Base-by-base conservation (phyloP, 768 basidiomycete species). In the Chiua virens region DNA sequence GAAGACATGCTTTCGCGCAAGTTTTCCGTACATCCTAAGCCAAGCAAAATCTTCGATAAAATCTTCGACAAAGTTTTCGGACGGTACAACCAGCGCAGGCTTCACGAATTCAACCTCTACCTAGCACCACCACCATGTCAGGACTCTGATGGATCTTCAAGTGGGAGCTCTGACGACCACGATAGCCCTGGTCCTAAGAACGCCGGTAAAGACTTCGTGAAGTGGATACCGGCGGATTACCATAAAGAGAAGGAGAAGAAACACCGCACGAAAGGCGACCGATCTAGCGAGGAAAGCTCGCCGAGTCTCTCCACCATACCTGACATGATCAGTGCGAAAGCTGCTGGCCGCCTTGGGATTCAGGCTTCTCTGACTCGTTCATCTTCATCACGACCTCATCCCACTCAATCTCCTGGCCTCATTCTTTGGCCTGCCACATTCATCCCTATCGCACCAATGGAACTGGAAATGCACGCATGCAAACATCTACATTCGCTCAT, bases 401-500 rank as follows among this genome's bases (percentile, higher is more conserved):
- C 71, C n/a, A 61, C 75, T 40, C 86, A 87, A 62, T 82, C 83
- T 2, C 77, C 83, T 7, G 87, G 88, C 1, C 66, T 89, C 8
- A 61, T 89, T 21, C 67, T 87, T 30, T 79, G 73, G 75, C 82
- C 79, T 8, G 69, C 75, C 22, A 80, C 78, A 7, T 86, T 85
- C 63, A 71, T 88, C 41, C 78, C 84, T 1, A 70, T 85, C 57
- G 49, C 74, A 1, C 75, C 86, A 21, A 61, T 65, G 4, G 86
- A 87, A 61, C 71, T 89, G 30, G 87, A 89, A 70, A 82, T 86
- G 82, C 84, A 88, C 59, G 76, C 81, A n/a, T 84, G 82, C 69
- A 86, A 82, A 68, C 76, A 83, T 60, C 68, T 88, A 43, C 84
- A 89, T 61, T 75, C 76, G 7, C 63, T 90, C 3, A 71, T 90